Conservation (phyloP, 768 basidiomycete genomes). For the Boletus rubropictus region DNA sequence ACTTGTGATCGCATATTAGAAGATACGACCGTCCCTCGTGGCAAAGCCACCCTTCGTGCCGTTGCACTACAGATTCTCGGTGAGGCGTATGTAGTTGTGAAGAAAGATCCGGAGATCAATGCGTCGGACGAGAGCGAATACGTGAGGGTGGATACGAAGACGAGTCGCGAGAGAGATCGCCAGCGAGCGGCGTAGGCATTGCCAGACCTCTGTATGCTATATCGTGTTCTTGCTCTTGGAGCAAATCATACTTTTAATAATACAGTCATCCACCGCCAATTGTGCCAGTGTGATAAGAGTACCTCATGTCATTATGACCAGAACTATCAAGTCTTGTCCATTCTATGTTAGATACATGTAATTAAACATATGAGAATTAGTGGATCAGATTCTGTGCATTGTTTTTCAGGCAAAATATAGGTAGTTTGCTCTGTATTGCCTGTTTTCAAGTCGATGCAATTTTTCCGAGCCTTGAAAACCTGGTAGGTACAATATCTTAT, state of each 20-base stretch:
- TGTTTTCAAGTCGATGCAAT: too few relatives aligned
- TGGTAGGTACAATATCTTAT: too few relatives aligned
- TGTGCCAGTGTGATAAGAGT: too few relatives aligned
- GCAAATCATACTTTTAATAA: slow-evolving; percentile 5
- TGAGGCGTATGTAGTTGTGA: slow-evolving; percentile 66
- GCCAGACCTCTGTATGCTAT: slow-evolving; percentile 3
- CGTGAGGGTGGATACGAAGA: slow-evolving; percentile 73
- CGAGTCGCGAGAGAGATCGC: slow-evolving; percentile 45
- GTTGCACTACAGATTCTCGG: slow-evolving; percentile 81
- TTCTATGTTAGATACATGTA: too few relatives aligned
- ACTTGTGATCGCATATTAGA: slow-evolving; percentile 77
- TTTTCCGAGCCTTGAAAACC: too few relatives aligned
- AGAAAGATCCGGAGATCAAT: slow-evolving; percentile 47
- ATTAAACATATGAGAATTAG: too few relatives aligned
- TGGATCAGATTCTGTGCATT: too few relatives aligned
- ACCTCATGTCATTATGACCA: too few relatives aligned
- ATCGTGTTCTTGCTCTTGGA: slow-evolving; percentile 3
- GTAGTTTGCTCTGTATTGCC: too few relatives aligned
- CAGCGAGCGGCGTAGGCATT: slow-evolving; percentile 18
- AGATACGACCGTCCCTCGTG: slow-evolving; percentile 45
- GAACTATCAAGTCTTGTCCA: too few relatives aligned
- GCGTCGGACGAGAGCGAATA: slow-evolving; percentile 66
- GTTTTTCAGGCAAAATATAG: too few relatives aligned
- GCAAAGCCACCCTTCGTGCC: slow-evolving; percentile 67
- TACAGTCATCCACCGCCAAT: too few relatives aligned